Percentiles rank a stretch among this genome's conserved stretches.
Evolutionary conservation across 176 grass and related monocot species (phyloP).

Genomic region (Paspalum notatum): DNA sequence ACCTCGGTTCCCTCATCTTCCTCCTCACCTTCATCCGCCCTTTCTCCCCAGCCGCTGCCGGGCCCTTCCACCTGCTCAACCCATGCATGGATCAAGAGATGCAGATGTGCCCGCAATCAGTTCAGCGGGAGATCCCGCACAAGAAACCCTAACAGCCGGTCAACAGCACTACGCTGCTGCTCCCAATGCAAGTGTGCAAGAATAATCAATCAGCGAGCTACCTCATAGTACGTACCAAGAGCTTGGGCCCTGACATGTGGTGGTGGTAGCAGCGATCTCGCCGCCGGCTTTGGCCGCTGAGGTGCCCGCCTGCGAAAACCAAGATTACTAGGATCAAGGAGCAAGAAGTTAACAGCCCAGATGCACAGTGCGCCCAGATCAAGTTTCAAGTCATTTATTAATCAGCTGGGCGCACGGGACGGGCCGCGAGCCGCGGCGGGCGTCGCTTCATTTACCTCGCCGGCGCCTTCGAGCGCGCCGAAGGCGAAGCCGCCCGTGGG

Average conservation of each 20-base stretch:
- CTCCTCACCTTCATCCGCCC: constrained; percentile 75
- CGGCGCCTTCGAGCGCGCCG: neutral
- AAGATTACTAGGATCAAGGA: neutral
- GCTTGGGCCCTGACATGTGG: constrained; percentile 27
- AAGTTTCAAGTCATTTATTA: neutral
- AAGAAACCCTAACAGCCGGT: constrained; percentile 34
- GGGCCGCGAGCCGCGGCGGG: neutral
- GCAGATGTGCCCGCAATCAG: neutral
- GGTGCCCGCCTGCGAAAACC: constrained; percentile 25
- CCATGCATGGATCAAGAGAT: constrained; percentile 6
- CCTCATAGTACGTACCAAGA: constrained; percentile 43
- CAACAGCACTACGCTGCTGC: neutral
- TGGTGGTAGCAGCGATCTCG: constrained; percentile 25
- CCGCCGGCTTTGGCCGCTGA: constrained; percentile 15
- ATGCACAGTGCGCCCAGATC: too few species aligned
- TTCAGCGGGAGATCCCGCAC: neutral
- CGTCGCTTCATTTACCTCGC: constrained; percentile 28
- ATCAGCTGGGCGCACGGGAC: neutral
- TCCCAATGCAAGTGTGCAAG: neutral
- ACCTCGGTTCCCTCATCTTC: constrained; percentile 87
- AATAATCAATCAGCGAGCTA: neutral
- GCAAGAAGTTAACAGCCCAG: neutral
- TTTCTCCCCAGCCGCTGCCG: constrained; percentile 47
- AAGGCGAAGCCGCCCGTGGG: constrained; percentile 17
- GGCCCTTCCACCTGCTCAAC: constrained; percentile 70